Evolutionary conservation across 1,284 basidiomycete genomes (phyloP), one percentile per base, ranked within the genome.

Genomic region (Pascua sp.): DNA sequence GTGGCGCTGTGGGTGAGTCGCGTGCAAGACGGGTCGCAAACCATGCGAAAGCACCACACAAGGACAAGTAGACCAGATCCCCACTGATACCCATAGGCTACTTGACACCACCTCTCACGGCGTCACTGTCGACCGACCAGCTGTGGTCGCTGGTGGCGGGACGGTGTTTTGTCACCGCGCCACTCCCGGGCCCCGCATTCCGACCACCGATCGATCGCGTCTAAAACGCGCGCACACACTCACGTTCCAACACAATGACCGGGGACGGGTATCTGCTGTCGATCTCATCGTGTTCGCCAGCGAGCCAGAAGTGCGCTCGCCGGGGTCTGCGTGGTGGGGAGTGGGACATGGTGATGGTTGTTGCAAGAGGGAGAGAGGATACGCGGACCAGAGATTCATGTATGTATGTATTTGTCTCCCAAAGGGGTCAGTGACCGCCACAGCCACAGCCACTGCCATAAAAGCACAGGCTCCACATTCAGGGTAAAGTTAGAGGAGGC

Each of bases 261-360:
- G 15, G 18, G 17, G 37, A 16, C 2, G 51, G 43, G 18, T 53
- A 41, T 37, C 12, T 11, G 45, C 15, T 42, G 40, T 51, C 49
- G 16, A 44, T 44, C n/a, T 52, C 50, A 17, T 49, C 53, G 53
- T 49, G 48, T 9, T 45, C 38, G 37, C 43, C 53, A 8, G 53
- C 53, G 42, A 55, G 48, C 53, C 53, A 55, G 47, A 55, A 55
- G 17, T 36, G 53, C 11, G 52, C 45, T n/a, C 52, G 52, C n/a
- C 38, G n/a, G 10, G 51, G 51, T 32, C 24, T 32, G 18, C 47
- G 41, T 17, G 41, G 41, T 17, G 41, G 42, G 18, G 46, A 40
- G 38, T 39, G 44, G 32, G 46, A 32, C 51, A 51, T 51, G 40
- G 42, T 50, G 32, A 4, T 13, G 49, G n/a, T n/a, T n/a, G n/a